Evolutionary conservation across 805 yeast genomes (phyloP).

Genomic region (Ogataea nonfermentans): DNA sequence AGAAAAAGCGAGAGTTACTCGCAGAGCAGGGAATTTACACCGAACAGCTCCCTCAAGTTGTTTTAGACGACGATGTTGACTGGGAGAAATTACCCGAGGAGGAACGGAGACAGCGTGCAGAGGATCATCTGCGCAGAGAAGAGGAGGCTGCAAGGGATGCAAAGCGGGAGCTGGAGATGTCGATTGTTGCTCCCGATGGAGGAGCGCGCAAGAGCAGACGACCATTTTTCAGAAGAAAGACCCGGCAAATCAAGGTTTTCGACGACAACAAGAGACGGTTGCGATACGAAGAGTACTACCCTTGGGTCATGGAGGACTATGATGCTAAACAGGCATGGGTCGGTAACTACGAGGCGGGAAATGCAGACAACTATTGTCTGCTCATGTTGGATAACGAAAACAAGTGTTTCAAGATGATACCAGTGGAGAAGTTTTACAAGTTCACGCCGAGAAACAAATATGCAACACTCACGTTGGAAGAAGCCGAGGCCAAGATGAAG

Average conservation of each 20-base stretch:
- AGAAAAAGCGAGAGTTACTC: constrained; percentile 38
- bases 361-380: constrained; percentile 79
- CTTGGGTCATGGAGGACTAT: constrained; percentile 98
- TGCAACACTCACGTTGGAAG: constrained; percentile 91
- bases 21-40: constrained; percentile 18
- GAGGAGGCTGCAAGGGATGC: constrained; percentile 34
- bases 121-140: constrained; percentile 26
- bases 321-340: constrained; percentile 94
- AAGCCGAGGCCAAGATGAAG: constrained; percentile 94
- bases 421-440: constrained; percentile 90
- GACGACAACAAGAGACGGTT: constrained; percentile 81
- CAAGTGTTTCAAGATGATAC: constrained; percentile 75
- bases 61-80: constrained; percentile 32
- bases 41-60: constrained; percentile 21
- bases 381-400: constrained; percentile 84
- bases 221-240: constrained; percentile 66
- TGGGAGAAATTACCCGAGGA: constrained; percentile 37
- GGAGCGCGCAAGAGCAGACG: constrained; percentile 71
- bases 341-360: constrained; percentile 91
- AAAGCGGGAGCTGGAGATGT: constrained; percentile 45
- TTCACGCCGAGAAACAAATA: constrained; percentile 92
- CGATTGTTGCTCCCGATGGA: constrained; percentile 90
- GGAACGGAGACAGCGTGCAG: constrained; percentile 37
- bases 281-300: constrained; percentile 93
- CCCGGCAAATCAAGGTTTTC: constrained; percentile 76